These are phyloP conservation scores for Phytopythium montanum DNA, from an alignment of 352 stramenopile genomes.

Conservation along the genomic window DNA sequence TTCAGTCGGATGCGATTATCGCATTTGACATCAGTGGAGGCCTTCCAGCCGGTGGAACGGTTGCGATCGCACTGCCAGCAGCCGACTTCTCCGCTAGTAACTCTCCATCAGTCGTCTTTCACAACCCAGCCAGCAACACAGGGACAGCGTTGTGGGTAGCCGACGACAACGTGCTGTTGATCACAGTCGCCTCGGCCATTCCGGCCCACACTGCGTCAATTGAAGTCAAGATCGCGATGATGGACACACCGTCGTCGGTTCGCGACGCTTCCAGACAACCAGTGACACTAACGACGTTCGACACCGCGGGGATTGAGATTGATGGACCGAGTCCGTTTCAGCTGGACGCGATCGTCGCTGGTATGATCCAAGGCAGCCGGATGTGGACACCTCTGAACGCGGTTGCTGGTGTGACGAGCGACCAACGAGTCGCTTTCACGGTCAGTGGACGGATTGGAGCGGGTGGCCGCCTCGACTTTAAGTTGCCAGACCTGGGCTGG, in stretches of 20 bases:
- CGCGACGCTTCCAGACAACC: slow-evolving; percentile 16
- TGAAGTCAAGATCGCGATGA: slow-evolving; percentile 28
- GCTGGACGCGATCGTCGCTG: slow-evolving; percentile 39
- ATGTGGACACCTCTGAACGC: slow-evolving; percentile 36
- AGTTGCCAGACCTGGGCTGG: slow-evolving; percentile 43
- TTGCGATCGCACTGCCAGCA: slow-evolving; percentile 31
- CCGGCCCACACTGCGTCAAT: slow-evolving; percentile 24
- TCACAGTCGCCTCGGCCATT: slow-evolving; percentile 13
- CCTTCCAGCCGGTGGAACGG: slow-evolving; percentile 30
- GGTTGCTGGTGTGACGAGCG: slow-evolving; percentile 43
- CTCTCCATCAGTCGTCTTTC: slow-evolving; percentile 21
- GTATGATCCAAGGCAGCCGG: slow-evolving; percentile 39
- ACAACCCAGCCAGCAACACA: slow-evolving; percentile 14
- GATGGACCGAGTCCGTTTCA: slow-evolving; percentile 40
- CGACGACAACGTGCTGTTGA: slow-evolving; percentile 10
- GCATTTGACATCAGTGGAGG: slow-evolving; percentile 44
- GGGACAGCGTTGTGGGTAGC: slow-evolving; percentile 25
- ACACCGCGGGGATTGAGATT: slow-evolving; percentile 34
- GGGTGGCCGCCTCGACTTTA: slow-evolving; percentile 39
- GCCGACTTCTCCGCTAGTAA: slow-evolving; percentile 32
- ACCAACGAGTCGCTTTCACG: slow-evolving; percentile 45
- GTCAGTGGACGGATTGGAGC: slow-evolving; percentile 31
- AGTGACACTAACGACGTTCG: slow-evolving; percentile 36
- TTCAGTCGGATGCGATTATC: slow-evolving; percentile 37
- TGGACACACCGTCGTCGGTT: slow-evolving; percentile 41